phyloP scores from a whole-genome alignment of 1,284 basidiomycete genomes.

The Filobasidium uniguttulatum region DNA sequence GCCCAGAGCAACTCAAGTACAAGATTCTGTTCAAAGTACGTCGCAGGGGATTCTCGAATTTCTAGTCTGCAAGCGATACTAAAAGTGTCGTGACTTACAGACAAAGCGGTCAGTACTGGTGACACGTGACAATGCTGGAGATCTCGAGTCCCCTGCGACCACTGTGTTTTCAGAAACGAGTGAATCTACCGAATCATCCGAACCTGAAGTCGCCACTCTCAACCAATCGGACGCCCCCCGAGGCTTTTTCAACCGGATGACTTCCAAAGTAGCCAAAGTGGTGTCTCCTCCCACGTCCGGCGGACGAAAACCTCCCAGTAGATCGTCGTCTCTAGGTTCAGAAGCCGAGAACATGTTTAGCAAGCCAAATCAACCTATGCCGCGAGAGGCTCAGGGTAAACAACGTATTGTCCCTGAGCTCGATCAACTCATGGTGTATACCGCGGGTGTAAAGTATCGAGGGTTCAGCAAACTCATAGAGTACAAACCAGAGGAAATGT shows the following conservation, averaged over 20 bases:
- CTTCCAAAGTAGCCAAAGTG: conserved; percentile 9
- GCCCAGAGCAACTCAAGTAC: conserved; percentile 70
- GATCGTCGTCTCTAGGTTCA: conserved; percentile 10
- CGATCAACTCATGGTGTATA: conserved; percentile 74
- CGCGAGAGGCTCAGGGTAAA: conserved; percentile 17
- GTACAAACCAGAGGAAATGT: conserved; percentile 79
- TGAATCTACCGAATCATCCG: conserved; percentile 29
- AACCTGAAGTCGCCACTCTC: conserved; percentile 16
- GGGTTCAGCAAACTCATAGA: conserved; percentile 80
- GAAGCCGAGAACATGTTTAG: not conserved
- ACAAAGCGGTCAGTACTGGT: conserved; percentile 19
- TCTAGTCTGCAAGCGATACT: not conserved
- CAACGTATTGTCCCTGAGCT: conserved; percentile 60
- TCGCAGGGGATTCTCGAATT: not conserved
- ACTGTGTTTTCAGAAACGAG: conserved; percentile 17
- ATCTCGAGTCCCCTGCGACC: not conserved
- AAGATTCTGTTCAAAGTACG: conserved; percentile 70
- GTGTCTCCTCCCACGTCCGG: not conserved
- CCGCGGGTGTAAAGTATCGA: conserved; percentile 85
- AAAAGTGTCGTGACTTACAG: conserved; percentile 8
- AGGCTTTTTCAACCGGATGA: conserved; percentile 10
- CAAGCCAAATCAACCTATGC: conserved; percentile 7
- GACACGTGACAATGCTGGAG: not conserved
- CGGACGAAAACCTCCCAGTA: conserved; percentile 2
- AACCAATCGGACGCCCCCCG: not conserved